Evolutionary conservation across 306 rosid species (phyloP), one percentile per base, ranked within the genome.

Genomic region (Carpinus viminea): DNA sequence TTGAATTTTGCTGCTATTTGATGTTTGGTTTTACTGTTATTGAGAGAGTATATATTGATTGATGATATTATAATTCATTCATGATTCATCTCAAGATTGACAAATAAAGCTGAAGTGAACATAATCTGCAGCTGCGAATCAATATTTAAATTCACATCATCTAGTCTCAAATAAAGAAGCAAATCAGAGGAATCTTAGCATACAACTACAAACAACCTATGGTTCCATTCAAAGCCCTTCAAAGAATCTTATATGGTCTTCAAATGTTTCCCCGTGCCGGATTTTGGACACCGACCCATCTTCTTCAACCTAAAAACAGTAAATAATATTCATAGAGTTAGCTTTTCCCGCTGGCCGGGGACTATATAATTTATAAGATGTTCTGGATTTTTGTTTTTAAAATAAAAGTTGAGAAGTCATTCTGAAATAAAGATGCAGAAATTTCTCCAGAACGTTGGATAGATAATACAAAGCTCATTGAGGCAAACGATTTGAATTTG

Each of bases 261-360:
- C 93, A 2, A 91, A 93, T 46, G 90, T 88, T 79, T 95, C 99
- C 7, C 87, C 99, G 28, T 90, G 98, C 73, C 98, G 85, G 83
- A 95, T 95, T 90, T 95, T 91, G 89, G 92, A 73, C 81, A 95
- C 89, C 0, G 96, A 88, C 66, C 93, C 98, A 80, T 91, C 91
- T 5, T 91, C 92, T 70, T 89, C 90, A 26, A 95, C 96, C 99
- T 95, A 78, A 12, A 82, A 78, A 41, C 55, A 59, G 21, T 3
- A 76, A 2, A 65, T 11, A 70, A 56, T 51, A 12, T 52, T 24
- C 12, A 7, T 24, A 48, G 60, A 28, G 24, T 13, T 9, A 34
- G 34, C 20, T n/a, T 52, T 16, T 36, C 2, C 3, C 1, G 1
- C 45, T 0, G 0, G 0, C 45, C 1, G 45, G 43, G 45, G 8